These are phyloP conservation scores for Ramichloridium luteum DNA, from an alignment of 2,329 filamentous ascomycete species.

Conservation along the genomic window DNA sequence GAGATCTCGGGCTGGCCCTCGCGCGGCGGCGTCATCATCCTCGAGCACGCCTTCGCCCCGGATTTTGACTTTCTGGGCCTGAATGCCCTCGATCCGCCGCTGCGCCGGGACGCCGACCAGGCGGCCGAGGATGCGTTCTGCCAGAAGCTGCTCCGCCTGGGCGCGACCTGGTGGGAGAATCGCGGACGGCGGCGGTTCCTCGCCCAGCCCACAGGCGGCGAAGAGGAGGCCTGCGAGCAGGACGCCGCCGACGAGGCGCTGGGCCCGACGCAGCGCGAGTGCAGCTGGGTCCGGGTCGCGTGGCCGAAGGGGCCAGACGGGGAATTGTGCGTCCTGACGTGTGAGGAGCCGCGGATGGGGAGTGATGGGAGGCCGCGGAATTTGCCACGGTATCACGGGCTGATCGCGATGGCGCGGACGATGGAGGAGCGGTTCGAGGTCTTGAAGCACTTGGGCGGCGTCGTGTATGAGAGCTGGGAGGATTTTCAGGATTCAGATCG, in stretches of 20 bases:
- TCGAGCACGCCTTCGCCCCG: background rate
- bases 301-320: background rate
- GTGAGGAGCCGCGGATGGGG: background rate
- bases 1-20: slow-evolving; percentile 3
- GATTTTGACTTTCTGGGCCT: slow-evolving; percentile 2
- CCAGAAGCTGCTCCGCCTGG: background rate
- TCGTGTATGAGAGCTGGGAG: background rate
- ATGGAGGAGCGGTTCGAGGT: slow-evolving; percentile 1
- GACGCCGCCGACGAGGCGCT: slow-evolving; percentile 1
- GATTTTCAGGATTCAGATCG: background rate
- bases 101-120: slow-evolving; percentile 2
- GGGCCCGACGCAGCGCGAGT: background rate
- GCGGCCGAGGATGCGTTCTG: slow-evolving; percentile 3
- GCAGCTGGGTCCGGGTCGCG: slow-evolving; percentile 1
- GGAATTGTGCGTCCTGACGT: slow-evolving; percentile 1
- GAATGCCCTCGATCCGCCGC: slow-evolving; percentile 1
- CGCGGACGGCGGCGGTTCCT: background rate
- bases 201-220: background rate
- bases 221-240: background rate
- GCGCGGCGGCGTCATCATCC: slow-evolving; percentile 2
- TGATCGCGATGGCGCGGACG: background rate
- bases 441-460: background rate
- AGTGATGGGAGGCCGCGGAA: background rate
- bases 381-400: background rate
- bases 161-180: slow-evolving; percentile 2